Conservation (phyloP, 805 yeast species). For the Cyberlindnera petersonii region DNA sequence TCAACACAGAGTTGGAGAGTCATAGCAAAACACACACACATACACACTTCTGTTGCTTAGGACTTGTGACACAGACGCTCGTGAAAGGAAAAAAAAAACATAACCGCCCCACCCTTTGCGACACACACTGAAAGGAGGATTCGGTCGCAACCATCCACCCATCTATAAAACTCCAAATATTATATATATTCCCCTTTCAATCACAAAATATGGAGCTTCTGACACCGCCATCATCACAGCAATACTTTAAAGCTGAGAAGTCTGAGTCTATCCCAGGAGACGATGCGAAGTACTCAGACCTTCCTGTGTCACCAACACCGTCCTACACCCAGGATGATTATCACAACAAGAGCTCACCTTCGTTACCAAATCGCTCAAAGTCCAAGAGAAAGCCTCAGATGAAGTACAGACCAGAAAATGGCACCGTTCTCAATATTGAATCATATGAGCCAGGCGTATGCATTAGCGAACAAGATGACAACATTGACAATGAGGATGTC, state of each 20-base stretch:
- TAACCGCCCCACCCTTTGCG: background rate
- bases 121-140: no score
- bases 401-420: constrained; percentile 43
- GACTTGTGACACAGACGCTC: no score
- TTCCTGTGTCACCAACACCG: background rate
- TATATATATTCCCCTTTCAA: no score
- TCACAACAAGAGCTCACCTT: background rate
- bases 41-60: no score
- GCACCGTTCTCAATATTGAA: constrained; percentile 39
- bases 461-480: constrained; percentile 31
- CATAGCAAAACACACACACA: no score
- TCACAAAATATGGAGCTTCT: constrained; percentile 17
- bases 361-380: constrained; percentile 1
- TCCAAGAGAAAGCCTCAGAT: constrained; percentile 41
- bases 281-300: no score
- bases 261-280: background rate
- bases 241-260: constrained; percentile 4
- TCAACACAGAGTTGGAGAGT: no score
- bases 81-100: background rate
- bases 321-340: background rate
- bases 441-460: constrained; percentile 24
- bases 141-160: no score
- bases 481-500: constrained; percentile 37
- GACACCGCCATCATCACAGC: constrained; percentile 29
- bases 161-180: no score